Base-by-base conservation (phyloP, 345 rosid genomes). In the Mercurialis annua region DNA sequence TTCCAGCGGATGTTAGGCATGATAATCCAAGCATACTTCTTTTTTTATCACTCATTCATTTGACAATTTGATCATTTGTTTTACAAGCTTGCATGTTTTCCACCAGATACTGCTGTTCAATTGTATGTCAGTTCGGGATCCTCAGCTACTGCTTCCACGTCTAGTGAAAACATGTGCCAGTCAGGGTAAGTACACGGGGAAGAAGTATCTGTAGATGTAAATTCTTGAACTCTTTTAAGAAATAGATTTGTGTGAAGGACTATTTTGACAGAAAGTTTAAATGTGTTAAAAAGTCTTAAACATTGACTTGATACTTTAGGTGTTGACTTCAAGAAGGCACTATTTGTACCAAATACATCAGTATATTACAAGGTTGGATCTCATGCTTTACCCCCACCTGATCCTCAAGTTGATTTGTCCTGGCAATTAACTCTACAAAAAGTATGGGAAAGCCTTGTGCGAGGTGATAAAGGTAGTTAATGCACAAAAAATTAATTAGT, bases 121-220 rank as follows among this genome's bases (percentile, higher is more conserved):
- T 68, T 94, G 99, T 78, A 91, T 94, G 97, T 67, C 92, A 5
- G 96, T 91, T 59, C 86, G 97, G 67, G 97, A 91, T 65, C 97
- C 97, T 48, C 78, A 81, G 77, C 71, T 87, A 40, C 87, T 89
- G 29, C 85, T 91, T 66, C 96, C 97, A 34, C 71, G 43, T 72
- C 76, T 91, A 47, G 64, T 70, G 76, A 80, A 80, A 59, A 78
- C 78, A 7, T 81, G 92, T 49, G 80, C 87, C 49, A 78, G 75
- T 40, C 60, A 83, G 33, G 92, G 92, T 89, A 81, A 73, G 64
- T 70, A 26, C 67, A 46, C 54, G 26, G 53, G 31, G 47, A 23
- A 55, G 59, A 53, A 73, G 66, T 58, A 43, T 21, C 34, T 64
- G 52, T 67, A 63, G 70, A 36, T 47, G 46, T 47, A 17, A 52